A percentile compares a stretch with the other conserved stretches of the same genome.
These are phyloP conservation scores for Pholiota microspora DNA, from an alignment of 768 basidiomycete genomes.

Conservation along the genomic window DNA sequence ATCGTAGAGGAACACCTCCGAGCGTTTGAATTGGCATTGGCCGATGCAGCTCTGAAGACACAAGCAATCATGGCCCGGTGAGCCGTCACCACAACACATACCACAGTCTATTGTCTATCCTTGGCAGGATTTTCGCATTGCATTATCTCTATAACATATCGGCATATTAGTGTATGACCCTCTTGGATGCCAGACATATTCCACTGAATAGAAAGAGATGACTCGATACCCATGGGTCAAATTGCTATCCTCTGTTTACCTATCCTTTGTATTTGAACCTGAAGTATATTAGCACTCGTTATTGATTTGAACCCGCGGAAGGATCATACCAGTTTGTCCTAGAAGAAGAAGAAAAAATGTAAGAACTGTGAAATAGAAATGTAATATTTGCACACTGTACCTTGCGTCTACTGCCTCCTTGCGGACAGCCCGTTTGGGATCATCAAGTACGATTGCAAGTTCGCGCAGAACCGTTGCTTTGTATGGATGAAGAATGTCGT, in stretches of 20 bases:
- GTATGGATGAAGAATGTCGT: conserved; percentile 79
- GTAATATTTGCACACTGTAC: conserved; percentile 28
- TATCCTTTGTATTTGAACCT: conserved; percentile 65
- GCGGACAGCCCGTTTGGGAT: conserved; percentile 82
- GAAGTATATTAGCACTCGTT: conserved; percentile 21
- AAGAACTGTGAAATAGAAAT: neutral
- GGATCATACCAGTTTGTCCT: conserved; percentile 48
- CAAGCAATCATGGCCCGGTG: conserved; percentile 80
- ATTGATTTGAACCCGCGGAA: conserved; percentile 8
- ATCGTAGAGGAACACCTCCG: conserved; percentile 76
- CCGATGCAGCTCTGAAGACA: conserved; percentile 73
- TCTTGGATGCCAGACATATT: conserved; percentile 16
- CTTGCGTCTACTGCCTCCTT: conserved; percentile 86
- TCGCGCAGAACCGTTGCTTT: conserved; percentile 73
- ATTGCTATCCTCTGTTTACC: conserved; percentile 18
- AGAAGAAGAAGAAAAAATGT: neutral
- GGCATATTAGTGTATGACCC: conserved; percentile 30
- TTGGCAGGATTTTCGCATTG: conserved; percentile 4
- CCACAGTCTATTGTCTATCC: conserved; percentile 7
- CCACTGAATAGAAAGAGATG: conserved; percentile 26
- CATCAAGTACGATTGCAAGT: conserved; percentile 77
- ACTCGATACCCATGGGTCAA: conserved; percentile 17
- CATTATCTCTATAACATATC: conserved; percentile 30
- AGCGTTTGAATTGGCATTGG: conserved; percentile 71
- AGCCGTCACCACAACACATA: conserved; percentile 16